Conservation (phyloP, 2,329 filamentous ascomycete species). For the Pestalotiopsis sp. region DNA sequence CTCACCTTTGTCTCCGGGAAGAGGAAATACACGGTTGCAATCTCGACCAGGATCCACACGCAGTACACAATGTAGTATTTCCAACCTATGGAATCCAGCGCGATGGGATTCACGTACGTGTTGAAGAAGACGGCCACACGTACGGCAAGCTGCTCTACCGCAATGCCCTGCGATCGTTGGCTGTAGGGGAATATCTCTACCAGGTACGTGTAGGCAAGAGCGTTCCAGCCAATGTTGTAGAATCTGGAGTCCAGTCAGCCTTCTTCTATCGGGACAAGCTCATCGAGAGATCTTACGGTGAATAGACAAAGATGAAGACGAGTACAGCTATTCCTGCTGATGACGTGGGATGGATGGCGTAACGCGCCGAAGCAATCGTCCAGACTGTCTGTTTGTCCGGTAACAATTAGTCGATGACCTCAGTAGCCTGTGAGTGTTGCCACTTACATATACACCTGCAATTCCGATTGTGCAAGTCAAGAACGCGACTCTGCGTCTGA, state of each 20-base stretch:
- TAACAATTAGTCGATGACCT: neutral
- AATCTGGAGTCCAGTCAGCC: conserved; percentile 23
- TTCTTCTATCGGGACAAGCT: neutral
- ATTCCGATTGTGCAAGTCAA: conserved; percentile 39
- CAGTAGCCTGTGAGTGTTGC: conserved; percentile 7
- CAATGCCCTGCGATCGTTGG: conserved; percentile 40
- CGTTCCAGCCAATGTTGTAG: conserved; percentile 41
- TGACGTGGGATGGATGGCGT: conserved; percentile 34
- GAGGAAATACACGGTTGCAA: conserved; percentile 34
- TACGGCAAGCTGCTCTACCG: conserved; percentile 39
- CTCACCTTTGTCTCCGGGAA: conserved; percentile 34
- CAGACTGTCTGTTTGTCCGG: neutral
- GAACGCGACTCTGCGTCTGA: conserved; percentile 37
- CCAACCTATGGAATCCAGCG: conserved; percentile 41
- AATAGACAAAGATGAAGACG: conserved; percentile 47
- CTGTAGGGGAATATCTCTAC: conserved; percentile 42
- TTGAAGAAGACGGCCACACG: conserved; percentile 46
- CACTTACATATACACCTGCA: conserved; percentile 37
- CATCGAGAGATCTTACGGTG: conserved; percentile 25
- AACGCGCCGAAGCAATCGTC: conserved; percentile 40
- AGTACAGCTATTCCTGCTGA: conserved; percentile 39
- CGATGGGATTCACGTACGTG: conserved; percentile 48
- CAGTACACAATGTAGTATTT: conserved; percentile 40
- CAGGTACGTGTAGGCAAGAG: conserved; percentile 39
- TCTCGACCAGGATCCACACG: conserved; percentile 36